phyloP scores from a whole-genome alignment of 208 protist genomes.

The Crithidia sp. region DNA sequence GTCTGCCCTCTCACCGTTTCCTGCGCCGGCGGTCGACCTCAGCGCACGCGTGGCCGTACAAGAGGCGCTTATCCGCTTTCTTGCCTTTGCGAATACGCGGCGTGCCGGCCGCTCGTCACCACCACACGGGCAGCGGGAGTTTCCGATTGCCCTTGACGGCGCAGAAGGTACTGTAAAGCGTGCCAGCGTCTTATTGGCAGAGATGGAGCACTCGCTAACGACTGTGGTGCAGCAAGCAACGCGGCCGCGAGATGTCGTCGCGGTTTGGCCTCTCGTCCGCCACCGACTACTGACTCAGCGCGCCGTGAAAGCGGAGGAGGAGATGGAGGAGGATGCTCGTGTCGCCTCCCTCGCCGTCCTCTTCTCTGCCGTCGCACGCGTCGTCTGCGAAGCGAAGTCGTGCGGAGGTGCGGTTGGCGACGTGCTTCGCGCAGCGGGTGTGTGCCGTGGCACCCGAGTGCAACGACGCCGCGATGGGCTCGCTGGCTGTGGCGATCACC shows the following conservation, averaged over 20 bases:
- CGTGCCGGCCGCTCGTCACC: neutral
- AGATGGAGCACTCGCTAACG: constrained; percentile 4
- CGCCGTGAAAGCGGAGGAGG: neutral
- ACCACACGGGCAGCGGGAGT: no score
- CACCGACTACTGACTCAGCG: constrained; percentile 7
- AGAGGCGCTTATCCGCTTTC: constrained; percentile 9
- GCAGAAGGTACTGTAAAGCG: neutral
- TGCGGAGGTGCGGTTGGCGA: constrained; percentile 24
- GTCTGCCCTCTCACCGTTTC: neutral
- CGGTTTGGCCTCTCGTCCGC: constrained; percentile 22
- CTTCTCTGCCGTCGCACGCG: neutral
- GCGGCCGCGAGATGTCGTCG: constrained; percentile 26
- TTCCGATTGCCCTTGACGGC: no score
- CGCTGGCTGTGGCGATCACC: constrained; percentile 34
- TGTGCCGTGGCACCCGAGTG: constrained; percentile 17
- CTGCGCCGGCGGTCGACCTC: neutral
- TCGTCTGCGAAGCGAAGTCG: neutral
- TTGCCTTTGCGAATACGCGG: neutral
- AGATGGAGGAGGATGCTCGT: neutral
- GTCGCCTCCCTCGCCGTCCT: no score
- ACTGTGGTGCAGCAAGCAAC: neutral
- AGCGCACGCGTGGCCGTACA: constrained; percentile 9
- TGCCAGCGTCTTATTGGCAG: neutral
- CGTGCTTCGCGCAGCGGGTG: constrained; percentile 21
- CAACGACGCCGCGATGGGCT: constrained; percentile 33